Conservation (phyloP, 805 yeast genomes). For the Hanseniaspora nectarophila region DNA sequence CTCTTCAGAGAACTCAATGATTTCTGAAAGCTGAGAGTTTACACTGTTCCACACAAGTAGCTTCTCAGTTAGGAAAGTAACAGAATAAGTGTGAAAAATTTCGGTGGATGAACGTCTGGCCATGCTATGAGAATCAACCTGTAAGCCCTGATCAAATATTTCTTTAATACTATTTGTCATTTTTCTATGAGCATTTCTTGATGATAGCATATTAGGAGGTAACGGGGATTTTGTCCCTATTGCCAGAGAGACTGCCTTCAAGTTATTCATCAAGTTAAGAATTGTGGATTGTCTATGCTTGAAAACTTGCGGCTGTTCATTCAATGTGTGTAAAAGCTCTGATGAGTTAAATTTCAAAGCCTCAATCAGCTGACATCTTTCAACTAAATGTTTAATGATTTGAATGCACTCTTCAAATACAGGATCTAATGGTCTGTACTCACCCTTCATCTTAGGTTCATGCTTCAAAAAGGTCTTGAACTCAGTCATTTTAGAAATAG, state of each 20-base stretch:
- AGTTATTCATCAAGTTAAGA: slow-evolving; percentile 31
- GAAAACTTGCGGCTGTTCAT: slow-evolving; percentile 8
- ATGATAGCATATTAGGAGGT: slow-evolving; percentile 41
- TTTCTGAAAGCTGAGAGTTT: slow-evolving; percentile 38
- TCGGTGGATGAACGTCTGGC: slow-evolving; percentile 15
- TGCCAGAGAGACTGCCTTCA: slow-evolving; percentile 32
- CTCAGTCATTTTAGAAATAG: slow-evolving; percentile 32
- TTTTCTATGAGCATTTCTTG: slow-evolving; percentile 38
- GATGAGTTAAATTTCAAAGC: slow-evolving; percentile 33
- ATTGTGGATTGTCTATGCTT: slow-evolving; percentile 21
- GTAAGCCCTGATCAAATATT: slow-evolving; percentile 2
- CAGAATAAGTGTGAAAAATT: slow-evolving; percentile 19
- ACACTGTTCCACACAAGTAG: slow-evolving; percentile 43
- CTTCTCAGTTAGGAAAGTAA: slow-evolving; percentile 29
- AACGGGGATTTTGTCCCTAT: slow-evolving; percentile 33
- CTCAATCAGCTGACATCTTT: slow-evolving; percentile 37
- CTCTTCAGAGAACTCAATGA: slow-evolving; percentile 40
- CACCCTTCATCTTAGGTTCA: slow-evolving; percentile 41
- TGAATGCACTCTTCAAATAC: slow-evolving; percentile 36
- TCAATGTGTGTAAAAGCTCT: slow-evolving; percentile 27
- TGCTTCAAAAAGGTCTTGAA: slow-evolving; percentile 33
- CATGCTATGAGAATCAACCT: neutral
- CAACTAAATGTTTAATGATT: slow-evolving; percentile 36
- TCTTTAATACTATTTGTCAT: slow-evolving; percentile 35
- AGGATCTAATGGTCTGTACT: slow-evolving; percentile 28